Evolutionary conservation across 805 yeast genomes (phyloP).

Genomic region (Nakazawaea wickerhamii): DNA sequence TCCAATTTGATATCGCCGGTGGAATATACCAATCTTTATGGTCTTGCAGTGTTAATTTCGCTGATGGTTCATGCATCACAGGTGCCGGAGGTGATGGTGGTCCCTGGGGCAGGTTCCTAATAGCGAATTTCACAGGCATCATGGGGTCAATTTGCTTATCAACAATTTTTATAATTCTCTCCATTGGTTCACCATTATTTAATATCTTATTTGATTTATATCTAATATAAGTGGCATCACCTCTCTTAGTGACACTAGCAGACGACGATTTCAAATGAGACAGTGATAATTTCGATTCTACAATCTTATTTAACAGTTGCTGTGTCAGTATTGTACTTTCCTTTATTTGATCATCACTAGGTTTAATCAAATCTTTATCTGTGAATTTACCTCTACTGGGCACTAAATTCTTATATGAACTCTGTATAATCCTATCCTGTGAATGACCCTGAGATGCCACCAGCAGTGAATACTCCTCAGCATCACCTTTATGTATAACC

Average conservation of each 20-base stretch:
- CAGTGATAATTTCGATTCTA: slow-evolving; percentile 37
- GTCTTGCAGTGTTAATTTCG: slow-evolving; percentile 63
- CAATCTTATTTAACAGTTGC: slow-evolving; percentile 45
- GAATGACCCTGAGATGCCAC: slow-evolving; percentile 28
- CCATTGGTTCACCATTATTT: slow-evolving; percentile 23
- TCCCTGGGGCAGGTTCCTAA: slow-evolving; percentile 66
- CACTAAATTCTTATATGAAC: slow-evolving; percentile 50
- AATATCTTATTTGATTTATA: slow-evolving; percentile 36
- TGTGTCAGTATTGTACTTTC: slow-evolving; percentile 51
- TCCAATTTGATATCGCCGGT: slow-evolving; percentile 91
- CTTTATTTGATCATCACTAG: slow-evolving; percentile 36
- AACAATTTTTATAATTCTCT: slow-evolving; percentile 56
- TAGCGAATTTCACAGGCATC: slow-evolving; percentile 72
- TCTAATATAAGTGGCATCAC: slow-evolving; percentile 37
- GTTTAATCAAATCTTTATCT: slow-evolving; percentile 1
- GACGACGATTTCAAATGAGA: slow-evolving; percentile 22
- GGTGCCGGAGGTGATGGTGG: slow-evolving; percentile 60
- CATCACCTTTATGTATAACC: not conserved
- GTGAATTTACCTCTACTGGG: slow-evolving; percentile 42
- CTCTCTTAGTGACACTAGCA: slow-evolving; percentile 18
- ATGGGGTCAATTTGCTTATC: slow-evolving; percentile 76
- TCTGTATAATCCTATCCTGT: slow-evolving; percentile 29
- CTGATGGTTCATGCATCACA: slow-evolving; percentile 52
- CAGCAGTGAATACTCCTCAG: not conserved
- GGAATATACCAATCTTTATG: slow-evolving; percentile 84